Conservation (phyloP, 441 rosid genomes). For the Erysimum cheiri region DNA sequence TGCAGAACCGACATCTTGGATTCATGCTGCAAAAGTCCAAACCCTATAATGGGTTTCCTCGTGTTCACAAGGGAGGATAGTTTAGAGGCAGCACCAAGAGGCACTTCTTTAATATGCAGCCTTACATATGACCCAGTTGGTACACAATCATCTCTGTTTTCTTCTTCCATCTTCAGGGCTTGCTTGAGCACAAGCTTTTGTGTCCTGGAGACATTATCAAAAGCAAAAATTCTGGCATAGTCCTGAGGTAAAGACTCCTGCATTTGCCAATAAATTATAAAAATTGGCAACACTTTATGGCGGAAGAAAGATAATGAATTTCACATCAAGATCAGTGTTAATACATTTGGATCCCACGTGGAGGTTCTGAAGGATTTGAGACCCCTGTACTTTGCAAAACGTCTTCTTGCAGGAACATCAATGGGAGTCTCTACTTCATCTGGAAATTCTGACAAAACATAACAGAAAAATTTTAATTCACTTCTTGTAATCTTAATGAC, state of each 20-base stretch:
- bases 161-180: slow-evolving; percentile 64
- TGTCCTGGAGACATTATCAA: slow-evolving; percentile 84
- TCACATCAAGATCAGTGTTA: slow-evolving; percentile 28
- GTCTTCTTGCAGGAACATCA: slow-evolving; percentile 88
- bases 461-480: background rate
- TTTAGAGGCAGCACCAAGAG: slow-evolving; percentile 64
- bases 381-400: slow-evolving; percentile 94
- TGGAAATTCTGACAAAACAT: slow-evolving; percentile 73
- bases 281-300: slow-evolving; percentile 1
- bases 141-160: slow-evolving; percentile 59
- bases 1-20: slow-evolving; percentile 97
- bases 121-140: slow-evolving; percentile 69
- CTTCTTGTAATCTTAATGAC: slow-evolving; percentile 12
- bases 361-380: slow-evolving; percentile 96
- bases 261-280: slow-evolving; percentile 36
- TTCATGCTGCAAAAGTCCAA: slow-evolving; percentile 95
- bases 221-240: slow-evolving; percentile 89
- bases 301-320: slow-evolving; percentile 23
- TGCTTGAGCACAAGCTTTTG: slow-evolving; percentile 79
- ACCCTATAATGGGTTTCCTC: slow-evolving; percentile 59
- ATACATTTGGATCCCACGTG: slow-evolving; percentile 98
- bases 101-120: slow-evolving; percentile 80
- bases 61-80: slow-evolving; percentile 53
- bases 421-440: slow-evolving; percentile 96
- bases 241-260: slow-evolving; percentile 97